phyloP scores from a whole-genome alignment of 2,329 filamentous ascomycete genomes.

The Septoria linicola region DNA sequence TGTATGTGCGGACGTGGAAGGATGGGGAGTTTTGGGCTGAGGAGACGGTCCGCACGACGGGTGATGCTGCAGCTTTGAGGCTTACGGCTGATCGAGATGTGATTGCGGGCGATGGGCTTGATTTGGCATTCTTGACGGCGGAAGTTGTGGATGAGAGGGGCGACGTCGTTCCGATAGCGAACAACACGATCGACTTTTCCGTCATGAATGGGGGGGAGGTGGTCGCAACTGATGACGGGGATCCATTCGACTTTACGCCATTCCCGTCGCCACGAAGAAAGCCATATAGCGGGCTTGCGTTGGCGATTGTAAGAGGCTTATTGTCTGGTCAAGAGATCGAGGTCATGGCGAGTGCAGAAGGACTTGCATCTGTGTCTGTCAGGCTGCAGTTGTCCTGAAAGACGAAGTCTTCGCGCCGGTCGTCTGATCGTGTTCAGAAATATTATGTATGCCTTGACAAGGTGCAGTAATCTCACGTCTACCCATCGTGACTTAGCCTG shows the following conservation, averaged over 20 bases:
- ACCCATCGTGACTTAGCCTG: too few species aligned
- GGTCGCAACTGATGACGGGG: slow-evolving; percentile 54
- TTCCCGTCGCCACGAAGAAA: slow-evolving; percentile 38
- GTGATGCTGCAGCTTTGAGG: slow-evolving; percentile 41
- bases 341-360: too few species aligned
- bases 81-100: slow-evolving; percentile 44
- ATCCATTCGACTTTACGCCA: slow-evolving; percentile 47
- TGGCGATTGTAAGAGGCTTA: slow-evolving; percentile 17
- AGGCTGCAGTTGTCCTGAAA: too few species aligned
- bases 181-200: slow-evolving; percentile 47
- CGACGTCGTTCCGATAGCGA: slow-evolving; percentile 46
- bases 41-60: slow-evolving; percentile 45
- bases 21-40: slow-evolving; percentile 50
- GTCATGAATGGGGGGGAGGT: slow-evolving; percentile 48
- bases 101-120: slow-evolving; percentile 46
- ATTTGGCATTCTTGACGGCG: slow-evolving; percentile 50
- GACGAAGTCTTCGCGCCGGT: too few species aligned
- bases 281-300: slow-evolving; percentile 16
- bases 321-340: too few species aligned
- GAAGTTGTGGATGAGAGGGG: slow-evolving; percentile 49
- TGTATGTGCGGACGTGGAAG: slow-evolving; percentile 52
- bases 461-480: too few species aligned
- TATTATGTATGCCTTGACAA: too few species aligned
- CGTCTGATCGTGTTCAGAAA: too few species aligned
- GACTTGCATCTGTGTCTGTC: too few species aligned